Evolutionary conservation across 192 early-diverging fungal species (phyloP).

Genomic region (Cetraspora pellucida): DNA sequence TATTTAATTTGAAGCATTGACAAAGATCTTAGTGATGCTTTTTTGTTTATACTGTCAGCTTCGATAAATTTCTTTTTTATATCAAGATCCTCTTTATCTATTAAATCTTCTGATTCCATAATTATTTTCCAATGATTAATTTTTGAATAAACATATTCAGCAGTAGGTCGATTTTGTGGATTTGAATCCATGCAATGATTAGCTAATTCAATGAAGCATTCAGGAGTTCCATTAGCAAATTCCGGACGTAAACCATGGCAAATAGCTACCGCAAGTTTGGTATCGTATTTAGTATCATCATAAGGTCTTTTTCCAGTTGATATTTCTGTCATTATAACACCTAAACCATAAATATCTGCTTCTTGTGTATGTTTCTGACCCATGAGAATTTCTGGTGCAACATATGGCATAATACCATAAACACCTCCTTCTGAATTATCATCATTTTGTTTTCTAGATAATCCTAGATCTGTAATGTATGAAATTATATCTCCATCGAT

Average conservation of each 20-base stretch:
- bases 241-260: neutral
- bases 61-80: neutral
- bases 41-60: neutral
- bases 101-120: constrained; percentile 1
- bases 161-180: neutral
- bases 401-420: constrained; percentile 1
- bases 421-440: neutral
- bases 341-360: constrained; percentile 12
- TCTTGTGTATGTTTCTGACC: neutral
- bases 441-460: neutral
- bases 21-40: no score
- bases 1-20: no score
- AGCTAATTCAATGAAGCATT: neutral
- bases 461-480: neutral
- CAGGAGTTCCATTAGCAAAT: neutral
- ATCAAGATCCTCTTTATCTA: neutral
- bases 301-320: neutral
- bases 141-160: neutral
- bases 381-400: neutral
- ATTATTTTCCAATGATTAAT: neutral
- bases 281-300: neutral
- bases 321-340: neutral
- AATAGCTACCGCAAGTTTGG: neutral
- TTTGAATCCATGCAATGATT: neutral
- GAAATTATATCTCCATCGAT: neutral